A percentile compares a stretch with the other conserved stretches of the same genome.
Conservation (phyloP, 2,329 filamentous ascomycete species). For the Venturia oleaginea region DNA sequence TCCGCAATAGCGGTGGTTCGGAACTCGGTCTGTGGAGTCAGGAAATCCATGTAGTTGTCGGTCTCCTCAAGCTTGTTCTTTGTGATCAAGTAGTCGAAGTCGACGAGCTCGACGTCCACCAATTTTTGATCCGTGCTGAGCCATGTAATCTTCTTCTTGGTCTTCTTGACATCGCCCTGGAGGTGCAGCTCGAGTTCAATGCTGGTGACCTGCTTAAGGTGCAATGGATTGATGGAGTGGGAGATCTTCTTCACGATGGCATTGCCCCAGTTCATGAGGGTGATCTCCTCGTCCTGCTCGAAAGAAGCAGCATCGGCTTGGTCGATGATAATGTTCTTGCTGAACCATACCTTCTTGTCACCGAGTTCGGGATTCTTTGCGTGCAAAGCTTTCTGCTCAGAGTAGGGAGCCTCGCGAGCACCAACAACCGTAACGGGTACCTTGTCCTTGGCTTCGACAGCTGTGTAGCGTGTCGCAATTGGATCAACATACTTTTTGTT, state of each 20-base stretch:
- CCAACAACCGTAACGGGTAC: conserved; percentile 64
- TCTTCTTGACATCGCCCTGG: conserved; percentile 87
- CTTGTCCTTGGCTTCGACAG: conserved; percentile 57
- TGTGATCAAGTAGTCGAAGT: conserved; percentile 63
- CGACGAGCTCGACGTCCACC: conserved; percentile 14
- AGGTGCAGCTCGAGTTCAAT: conserved; percentile 83
- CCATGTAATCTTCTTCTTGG: conserved; percentile 96
- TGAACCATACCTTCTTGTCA: conserved; percentile 75
- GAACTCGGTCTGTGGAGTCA: conserved; percentile 67
- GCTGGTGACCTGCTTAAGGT: conserved; percentile 49
- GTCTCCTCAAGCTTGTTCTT: conserved; percentile 92
- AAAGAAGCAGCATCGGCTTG: conserved; percentile 79
- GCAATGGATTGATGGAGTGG: conserved; percentile 42
- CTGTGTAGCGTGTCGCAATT: conserved; percentile 39
- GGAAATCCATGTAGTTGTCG: conserved; percentile 73
- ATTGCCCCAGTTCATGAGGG: conserved; percentile 95
- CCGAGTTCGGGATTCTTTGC: conserved; percentile 81
- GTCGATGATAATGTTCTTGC: conserved; percentile 67
- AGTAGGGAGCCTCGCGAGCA: conserved; percentile 45
- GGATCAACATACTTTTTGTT: conserved; percentile 47
- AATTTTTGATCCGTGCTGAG: conserved; percentile 45
- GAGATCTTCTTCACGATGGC: conserved; percentile 63
- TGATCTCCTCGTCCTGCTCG: conserved; percentile 80
- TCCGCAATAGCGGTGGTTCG: conserved; percentile 71
- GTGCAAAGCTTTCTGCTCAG: conserved; percentile 67